Conservation (phyloP, 257 asterid genomes). For the Capsicum pubescens region DNA sequence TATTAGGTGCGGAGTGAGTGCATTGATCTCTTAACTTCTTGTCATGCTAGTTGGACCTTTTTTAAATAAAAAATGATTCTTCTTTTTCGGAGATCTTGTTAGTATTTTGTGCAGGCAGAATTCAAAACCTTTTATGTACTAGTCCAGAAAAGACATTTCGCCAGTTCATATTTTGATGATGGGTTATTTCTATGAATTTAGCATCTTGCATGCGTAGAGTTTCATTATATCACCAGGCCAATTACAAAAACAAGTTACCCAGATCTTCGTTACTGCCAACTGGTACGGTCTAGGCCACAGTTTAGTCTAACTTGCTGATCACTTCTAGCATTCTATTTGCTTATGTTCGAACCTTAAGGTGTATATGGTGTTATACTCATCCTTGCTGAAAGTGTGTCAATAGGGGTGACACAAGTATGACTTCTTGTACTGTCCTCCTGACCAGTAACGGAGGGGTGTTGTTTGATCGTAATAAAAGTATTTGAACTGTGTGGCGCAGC, state of each 20-base stretch:
- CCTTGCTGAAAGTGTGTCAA: background rate
- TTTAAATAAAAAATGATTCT: background rate
- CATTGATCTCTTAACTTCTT: slow-evolving; percentile 11
- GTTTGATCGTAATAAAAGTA: background rate
- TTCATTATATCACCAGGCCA: slow-evolving; percentile 12
- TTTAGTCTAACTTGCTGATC: slow-evolving; percentile 13
- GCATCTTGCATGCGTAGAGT: background rate
- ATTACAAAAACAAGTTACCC: background rate
- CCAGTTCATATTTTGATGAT: background rate
- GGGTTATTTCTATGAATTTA: background rate
- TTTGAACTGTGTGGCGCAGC: background rate
- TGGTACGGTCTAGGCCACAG: background rate
- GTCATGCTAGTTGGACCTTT: background rate
- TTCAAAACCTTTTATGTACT: background rate
- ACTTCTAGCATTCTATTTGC: background rate
- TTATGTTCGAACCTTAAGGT: background rate
- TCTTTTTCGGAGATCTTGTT: background rate
- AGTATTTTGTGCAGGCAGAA: background rate
- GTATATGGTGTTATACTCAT: background rate
- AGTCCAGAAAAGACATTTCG: slow-evolving; percentile 9
- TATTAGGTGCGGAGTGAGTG: background rate
- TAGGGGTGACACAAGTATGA: background rate
- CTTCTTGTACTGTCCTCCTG: background rate
- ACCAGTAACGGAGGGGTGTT: background rate
- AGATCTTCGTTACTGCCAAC: background rate